phyloP scores from a whole-genome alignment of 495 filamentous ascomycete genomes.

The Lepraria neglecta region DNA sequence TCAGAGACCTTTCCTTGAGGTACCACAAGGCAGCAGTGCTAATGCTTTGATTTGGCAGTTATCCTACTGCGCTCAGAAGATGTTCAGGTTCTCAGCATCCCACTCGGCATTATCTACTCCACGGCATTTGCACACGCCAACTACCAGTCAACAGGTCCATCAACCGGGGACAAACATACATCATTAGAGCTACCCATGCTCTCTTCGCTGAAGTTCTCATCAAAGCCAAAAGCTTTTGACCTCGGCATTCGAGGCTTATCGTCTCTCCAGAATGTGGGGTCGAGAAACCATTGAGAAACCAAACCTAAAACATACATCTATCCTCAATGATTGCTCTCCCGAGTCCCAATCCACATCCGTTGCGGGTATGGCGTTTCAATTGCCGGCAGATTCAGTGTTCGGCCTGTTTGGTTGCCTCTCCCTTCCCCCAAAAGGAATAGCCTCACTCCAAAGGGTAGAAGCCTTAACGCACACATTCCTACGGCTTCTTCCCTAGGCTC shows the following conservation, averaged over 20 bases:
- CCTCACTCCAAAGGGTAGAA: neutral
- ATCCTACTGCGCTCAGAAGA: too few species aligned
- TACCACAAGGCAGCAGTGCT: too few species aligned
- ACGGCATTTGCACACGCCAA: too few species aligned
- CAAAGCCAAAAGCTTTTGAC: neutral
- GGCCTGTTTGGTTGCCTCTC: neutral
- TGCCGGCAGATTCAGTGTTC: slow-evolving; percentile 10
- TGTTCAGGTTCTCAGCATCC: too few species aligned
- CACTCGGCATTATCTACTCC: too few species aligned
- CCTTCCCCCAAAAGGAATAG: neutral
- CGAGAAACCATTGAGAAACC: neutral
- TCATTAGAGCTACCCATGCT: too few species aligned
- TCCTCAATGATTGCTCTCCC: neutral
- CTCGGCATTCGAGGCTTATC: slow-evolving; percentile 8
- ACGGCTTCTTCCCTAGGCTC: neutral
- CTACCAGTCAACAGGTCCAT: too few species aligned
- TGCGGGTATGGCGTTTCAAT: neutral
- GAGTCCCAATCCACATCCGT: too few species aligned
- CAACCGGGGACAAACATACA: too few species aligned
- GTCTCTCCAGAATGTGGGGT: slow-evolving; percentile 3
- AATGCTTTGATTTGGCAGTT: too few species aligned
- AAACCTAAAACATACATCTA: slow-evolving; percentile 2
- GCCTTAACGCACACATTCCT: neutral
- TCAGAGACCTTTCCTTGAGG: too few species aligned
- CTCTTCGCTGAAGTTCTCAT: neutral